These are phyloP conservation scores for Spinacia oleracea DNA, from an alignment of 179 eudicot species.

Conservation along the genomic window DNA sequence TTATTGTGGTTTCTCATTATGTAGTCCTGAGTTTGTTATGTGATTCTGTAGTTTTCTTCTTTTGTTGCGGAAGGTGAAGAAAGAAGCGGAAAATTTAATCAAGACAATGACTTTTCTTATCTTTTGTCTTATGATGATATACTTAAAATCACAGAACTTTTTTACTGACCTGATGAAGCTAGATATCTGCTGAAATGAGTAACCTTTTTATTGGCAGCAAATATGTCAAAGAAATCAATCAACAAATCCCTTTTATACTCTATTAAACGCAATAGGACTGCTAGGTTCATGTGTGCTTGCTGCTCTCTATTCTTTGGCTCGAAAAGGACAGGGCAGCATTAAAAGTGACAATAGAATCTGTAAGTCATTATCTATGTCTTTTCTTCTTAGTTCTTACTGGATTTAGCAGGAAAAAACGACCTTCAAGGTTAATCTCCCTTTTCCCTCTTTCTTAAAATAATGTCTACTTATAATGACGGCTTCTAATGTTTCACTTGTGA, in stretches of 20 bases:
- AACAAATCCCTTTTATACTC: conserved; percentile 53
- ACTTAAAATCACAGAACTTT: conserved; percentile 6
- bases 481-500: too few species aligned
- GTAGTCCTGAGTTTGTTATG: too few species aligned
- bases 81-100: conserved; percentile 35
- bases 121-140: background rate
- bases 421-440: background rate
- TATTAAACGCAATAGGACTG: conserved; percentile 75
- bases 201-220: conserved; percentile 48
- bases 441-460: background rate
- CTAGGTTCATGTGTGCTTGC: conserved; percentile 73
- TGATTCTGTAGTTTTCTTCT: background rate
- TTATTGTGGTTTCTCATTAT: background rate
- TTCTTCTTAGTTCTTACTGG: conserved; percentile 15
- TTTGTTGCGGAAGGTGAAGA: conserved; percentile 33
- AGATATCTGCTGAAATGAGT: conserved; percentile 32
- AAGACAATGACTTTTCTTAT: conserved; percentile 39
- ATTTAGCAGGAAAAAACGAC: background rate
- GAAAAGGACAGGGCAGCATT: conserved; percentile 62
- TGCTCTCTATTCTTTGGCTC: conserved; percentile 70
- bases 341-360: conserved; percentile 65
- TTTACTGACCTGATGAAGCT: conserved; percentile 17
- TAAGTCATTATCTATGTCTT: conserved; percentile 37
- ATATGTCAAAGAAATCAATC: conserved; percentile 40
- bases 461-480: too few species aligned